Evolutionary conservation across 1,139 yeast genomes (phyloP).

Genomic region (Candida sanyaensis): DNA sequence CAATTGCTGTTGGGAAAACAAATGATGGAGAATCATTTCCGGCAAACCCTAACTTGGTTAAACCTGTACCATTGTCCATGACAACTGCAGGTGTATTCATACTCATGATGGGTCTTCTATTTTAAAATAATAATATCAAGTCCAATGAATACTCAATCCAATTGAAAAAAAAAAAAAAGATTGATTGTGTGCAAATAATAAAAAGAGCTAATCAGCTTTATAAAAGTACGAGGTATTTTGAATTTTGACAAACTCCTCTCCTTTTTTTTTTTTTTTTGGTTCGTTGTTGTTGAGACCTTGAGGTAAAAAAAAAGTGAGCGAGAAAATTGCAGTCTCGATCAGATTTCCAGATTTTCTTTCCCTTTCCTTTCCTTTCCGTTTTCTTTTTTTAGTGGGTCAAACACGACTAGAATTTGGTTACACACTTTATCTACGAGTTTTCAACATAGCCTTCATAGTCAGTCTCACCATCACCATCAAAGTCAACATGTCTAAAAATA

Average conservation of each 20-base stretch:
- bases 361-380: background rate
- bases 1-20: constrained; percentile 96
- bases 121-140: no score
- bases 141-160: no score
- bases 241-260: no score
- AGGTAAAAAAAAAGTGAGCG: no score
- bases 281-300: no score
- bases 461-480: background rate
- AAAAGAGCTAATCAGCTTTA: no score
- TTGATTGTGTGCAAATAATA: no score
- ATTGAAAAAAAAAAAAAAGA: no score
- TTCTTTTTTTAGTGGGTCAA: background rate
- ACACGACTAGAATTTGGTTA: background rate
- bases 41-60: constrained; percentile 96
- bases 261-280: no score
- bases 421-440: background rate
- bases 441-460: background rate
- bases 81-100: constrained; percentile 90
- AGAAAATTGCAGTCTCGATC: no score
- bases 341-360: no score
- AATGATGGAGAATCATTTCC: constrained; percentile 98
- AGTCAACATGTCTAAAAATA: background rate
- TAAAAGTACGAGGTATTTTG: no score
- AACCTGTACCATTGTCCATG: constrained; percentile 98
- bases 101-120: constrained; percentile 39